These are phyloP conservation scores for Nakazawaea sp. DNA, from an alignment of 805 yeast species.

Conservation along the genomic window DNA sequence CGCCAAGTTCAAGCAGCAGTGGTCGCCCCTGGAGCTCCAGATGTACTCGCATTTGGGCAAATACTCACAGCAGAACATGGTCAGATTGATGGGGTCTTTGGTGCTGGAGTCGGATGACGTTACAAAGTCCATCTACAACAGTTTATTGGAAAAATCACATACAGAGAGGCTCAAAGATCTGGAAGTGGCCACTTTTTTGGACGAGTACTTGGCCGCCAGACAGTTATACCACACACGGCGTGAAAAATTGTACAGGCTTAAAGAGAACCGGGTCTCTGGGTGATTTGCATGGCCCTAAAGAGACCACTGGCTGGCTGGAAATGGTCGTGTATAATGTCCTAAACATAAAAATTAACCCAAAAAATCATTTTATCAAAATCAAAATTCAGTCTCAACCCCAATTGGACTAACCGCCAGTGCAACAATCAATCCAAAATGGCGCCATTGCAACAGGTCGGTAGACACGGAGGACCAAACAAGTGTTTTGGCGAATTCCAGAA, in stretches of 20 bases:
- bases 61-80: constrained; percentile 15
- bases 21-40: constrained; percentile 10
- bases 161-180: constrained; percentile 21
- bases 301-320: too few relatives aligned
- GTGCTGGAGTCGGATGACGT: constrained; percentile 24
- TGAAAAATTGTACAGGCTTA: constrained; percentile 42
- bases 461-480: constrained; percentile 29
- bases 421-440: constrained; percentile 10
- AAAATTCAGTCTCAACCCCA: too few relatives aligned
- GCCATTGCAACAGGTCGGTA: constrained; percentile 15
- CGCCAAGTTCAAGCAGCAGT: constrained; percentile 1
- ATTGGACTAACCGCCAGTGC: neutral
- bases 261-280: constrained; percentile 34
- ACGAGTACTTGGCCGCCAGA: constrained; percentile 33
- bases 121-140: constrained; percentile 26
- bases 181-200: constrained; percentile 28
- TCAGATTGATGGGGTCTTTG: constrained; percentile 14
- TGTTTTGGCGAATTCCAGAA: constrained; percentile 31
- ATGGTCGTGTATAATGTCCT: neutral
- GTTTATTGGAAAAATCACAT: constrained; percentile 15
- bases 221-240: constrained; percentile 34
- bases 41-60: constrained; percentile 23
- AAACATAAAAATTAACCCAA: neutral
- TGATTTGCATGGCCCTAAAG: too few relatives aligned
- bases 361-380: neutral